phyloP scores from a whole-genome alignment of 2,329 filamentous ascomycete species.

The Colletotrichum musicola region DNA sequence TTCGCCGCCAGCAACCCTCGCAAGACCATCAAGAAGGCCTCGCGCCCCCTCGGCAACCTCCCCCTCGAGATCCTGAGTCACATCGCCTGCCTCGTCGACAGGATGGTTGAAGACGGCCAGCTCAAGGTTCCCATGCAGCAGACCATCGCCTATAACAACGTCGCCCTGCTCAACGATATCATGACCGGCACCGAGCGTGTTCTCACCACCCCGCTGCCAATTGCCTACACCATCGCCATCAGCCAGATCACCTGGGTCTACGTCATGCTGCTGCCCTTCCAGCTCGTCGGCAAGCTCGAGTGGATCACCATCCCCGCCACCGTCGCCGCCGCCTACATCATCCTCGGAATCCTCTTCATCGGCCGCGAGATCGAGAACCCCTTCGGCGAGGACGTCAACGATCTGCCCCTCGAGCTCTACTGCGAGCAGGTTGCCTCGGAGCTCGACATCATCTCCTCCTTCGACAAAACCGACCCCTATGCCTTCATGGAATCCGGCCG shows the following conservation, averaged over 20 bases:
- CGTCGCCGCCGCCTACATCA: conserved; percentile 81
- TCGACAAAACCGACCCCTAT: conserved; percentile 38
- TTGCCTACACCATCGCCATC: conserved; percentile 87
- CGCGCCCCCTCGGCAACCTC: conserved; percentile 82
- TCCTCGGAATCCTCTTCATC: conserved; percentile 80
- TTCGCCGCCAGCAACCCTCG: conserved; percentile 84
- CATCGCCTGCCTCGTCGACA: conserved; percentile 75
- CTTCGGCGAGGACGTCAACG: conserved; percentile 87
- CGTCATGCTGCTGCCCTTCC: conserved; percentile 84
- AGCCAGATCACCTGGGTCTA: conserved; percentile 90
- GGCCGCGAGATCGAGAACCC: conserved; percentile 88
- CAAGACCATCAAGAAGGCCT: conserved; percentile 80
- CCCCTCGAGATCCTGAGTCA: conserved; percentile 85
- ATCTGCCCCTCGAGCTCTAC: conserved; percentile 81
- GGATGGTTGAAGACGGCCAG: conserved; percentile 67
- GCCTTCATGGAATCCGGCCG: conserved; percentile 52
- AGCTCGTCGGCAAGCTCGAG: conserved; percentile 72
- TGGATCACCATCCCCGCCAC: conserved; percentile 86
- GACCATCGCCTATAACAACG: conserved; percentile 69
- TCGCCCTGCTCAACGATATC: conserved; percentile 78
- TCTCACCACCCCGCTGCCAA: conserved; percentile 83
- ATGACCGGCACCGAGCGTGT: conserved; percentile 81
- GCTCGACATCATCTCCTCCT: conserved; percentile 75
- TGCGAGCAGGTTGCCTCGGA: conserved; percentile 81
- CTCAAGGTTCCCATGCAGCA: conserved; percentile 70